Percentiles rank a stretch among this genome's conserved stretches.
These are phyloP conservation scores for Corynascus novoguineensis DNA, from an alignment of 495 filamentous ascomycete genomes.

Conservation along the genomic window DNA sequence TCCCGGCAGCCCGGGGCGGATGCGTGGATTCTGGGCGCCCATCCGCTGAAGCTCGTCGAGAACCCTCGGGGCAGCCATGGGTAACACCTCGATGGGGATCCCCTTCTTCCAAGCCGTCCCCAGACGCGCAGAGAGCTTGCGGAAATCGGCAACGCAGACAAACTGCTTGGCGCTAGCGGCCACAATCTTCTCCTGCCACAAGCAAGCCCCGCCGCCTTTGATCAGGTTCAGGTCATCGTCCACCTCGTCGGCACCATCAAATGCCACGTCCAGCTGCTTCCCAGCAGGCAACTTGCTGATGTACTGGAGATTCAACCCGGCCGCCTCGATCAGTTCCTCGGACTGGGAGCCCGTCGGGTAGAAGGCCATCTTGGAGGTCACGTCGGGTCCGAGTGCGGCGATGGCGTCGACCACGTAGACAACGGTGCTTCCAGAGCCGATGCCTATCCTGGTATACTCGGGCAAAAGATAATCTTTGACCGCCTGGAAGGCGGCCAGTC, in stretches of 20 bases:
- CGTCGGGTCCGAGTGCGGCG: conserved; percentile 57
- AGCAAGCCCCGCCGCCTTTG: conserved; percentile 92
- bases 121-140: conserved; percentile 75
- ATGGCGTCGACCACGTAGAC: conserved; percentile 96
- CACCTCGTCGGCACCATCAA: conserved; percentile 96
- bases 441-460: conserved; percentile 71
- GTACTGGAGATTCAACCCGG: conserved; percentile 68
- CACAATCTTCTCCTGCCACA: conserved; percentile 97
- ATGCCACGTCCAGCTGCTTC: conserved; percentile 63
- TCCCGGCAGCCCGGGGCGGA: conserved; percentile 60
- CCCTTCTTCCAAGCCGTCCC: conserved; percentile 70
- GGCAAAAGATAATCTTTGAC: conserved; percentile 78
- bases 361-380: conserved; percentile 63
- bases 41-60: conserved; percentile 60
- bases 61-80: conserved; percentile 68
- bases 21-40: conserved; percentile 59
- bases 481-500: conserved; percentile 72
- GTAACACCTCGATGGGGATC: conserved; percentile 90
- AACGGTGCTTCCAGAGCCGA: conserved; percentile 90
- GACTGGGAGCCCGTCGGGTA: conserved; percentile 91
- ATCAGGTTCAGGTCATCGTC: conserved; percentile 94
- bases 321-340: conserved; percentile 69
- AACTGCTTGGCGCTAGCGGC: conserved; percentile 81
- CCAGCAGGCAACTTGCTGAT: conserved; percentile 65
- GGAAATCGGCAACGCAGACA: conserved; percentile 87